Evolutionary conservation across 495 filamentous ascomycete species (phyloP).

Genomic region (Glonium stellatum): DNA sequence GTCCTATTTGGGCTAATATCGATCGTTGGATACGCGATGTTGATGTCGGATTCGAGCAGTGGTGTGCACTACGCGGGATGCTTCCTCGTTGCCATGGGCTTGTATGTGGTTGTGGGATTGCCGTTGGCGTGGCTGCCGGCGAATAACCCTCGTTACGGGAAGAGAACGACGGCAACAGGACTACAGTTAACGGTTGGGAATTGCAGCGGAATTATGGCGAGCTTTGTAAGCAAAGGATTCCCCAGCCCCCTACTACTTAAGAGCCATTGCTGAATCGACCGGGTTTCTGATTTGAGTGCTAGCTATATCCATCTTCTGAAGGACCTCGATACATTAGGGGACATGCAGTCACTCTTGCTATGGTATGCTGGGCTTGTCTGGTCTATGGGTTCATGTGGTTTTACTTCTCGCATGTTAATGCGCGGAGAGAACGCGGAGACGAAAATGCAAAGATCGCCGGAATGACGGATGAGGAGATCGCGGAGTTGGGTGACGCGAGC

Average conservation of each 20-base stretch:
- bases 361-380: slow-evolving; percentile 44
- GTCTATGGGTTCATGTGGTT: slow-evolving; percentile 50
- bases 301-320: slow-evolving; percentile 38
- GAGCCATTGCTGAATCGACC: neutral
- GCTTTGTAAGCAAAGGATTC: slow-evolving; percentile 47
- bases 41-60: slow-evolving; percentile 51
- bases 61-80: slow-evolving; percentile 66
- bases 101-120: slow-evolving; percentile 64
- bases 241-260: too few relatives aligned
- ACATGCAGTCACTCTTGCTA: slow-evolving; percentile 48
- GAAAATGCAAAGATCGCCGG: slow-evolving; percentile 49
- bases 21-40: slow-evolving; percentile 61
- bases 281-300: neutral
- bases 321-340: slow-evolving; percentile 46
- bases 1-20: slow-evolving; percentile 51
- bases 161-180: slow-evolving; percentile 61
- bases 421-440: slow-evolving; percentile 45
- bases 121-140: slow-evolving; percentile 62
- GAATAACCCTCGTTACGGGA: slow-evolving; percentile 61
- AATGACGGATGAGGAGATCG: slow-evolving; percentile 57
- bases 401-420: slow-evolving; percentile 50
- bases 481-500: slow-evolving; percentile 62
- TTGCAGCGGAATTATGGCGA: slow-evolving; percentile 59
- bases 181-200: slow-evolving; percentile 67
- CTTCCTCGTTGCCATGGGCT: slow-evolving; percentile 61